These are phyloP conservation scores for Microsporum ferrugineum DNA, from an alignment of 2,329 filamentous ascomycete species.

Conservation along the genomic window DNA sequence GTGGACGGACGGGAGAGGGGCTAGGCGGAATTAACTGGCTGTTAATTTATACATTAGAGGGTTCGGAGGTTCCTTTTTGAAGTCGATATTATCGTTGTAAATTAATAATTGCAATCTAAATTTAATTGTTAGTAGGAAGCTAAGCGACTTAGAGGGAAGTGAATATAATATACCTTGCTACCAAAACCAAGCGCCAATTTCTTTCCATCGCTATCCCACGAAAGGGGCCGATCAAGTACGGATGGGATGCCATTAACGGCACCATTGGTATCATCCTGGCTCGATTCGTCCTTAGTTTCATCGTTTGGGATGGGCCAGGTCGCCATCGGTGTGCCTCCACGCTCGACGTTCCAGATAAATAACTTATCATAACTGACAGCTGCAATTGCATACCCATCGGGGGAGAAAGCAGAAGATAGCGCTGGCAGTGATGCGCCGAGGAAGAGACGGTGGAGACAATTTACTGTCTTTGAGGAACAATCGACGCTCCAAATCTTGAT, in stretches of 20 bases:
- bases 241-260: conserved; percentile 24
- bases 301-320: conserved; percentile 27
- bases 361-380: conserved; percentile 35
- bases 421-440: conserved; percentile 29
- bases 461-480: conserved; percentile 26
- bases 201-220: conserved; percentile 45
- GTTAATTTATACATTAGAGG: not conserved
- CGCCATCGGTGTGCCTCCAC: conserved; percentile 34
- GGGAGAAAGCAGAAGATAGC: conserved; percentile 35
- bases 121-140: not conserved
- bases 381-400: conserved; percentile 37
- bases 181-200: conserved; percentile 41
- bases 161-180: conserved; percentile 34
- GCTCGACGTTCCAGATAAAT: conserved; percentile 38
- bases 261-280: conserved; percentile 25
- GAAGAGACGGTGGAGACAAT: conserved; percentile 28
- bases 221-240: conserved; percentile 32
- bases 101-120: conserved; percentile 26
- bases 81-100: conserved; percentile 25
- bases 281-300: conserved; percentile 20
- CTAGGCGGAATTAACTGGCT: not conserved
- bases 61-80: not conserved
- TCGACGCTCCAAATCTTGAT: conserved; percentile 37
- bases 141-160: not conserved
- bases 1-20: not conserved